Conservation (phyloP, 768 basidiomycete genomes). For the Rhizopogon sp. region DNA sequence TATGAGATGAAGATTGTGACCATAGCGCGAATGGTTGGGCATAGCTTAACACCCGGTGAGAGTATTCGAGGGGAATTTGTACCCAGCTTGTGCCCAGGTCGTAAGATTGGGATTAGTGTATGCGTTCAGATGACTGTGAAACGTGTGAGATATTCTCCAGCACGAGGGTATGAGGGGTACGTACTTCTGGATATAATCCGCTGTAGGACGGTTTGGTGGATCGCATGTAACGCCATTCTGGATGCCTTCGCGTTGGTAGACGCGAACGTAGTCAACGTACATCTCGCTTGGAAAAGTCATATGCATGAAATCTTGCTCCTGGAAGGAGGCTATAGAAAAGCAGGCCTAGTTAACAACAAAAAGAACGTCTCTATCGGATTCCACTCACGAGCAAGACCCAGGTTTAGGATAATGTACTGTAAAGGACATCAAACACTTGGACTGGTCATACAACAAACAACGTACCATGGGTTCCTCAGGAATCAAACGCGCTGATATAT, state of each 20-base stretch:
- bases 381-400: constrained; percentile 65
- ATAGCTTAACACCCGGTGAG: constrained; percentile 28
- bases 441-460: constrained; percentile 8
- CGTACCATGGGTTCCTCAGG: constrained; percentile 92
- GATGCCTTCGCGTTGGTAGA: constrained; percentile 77
- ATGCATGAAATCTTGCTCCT: constrained; percentile 63
- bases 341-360: not conserved
- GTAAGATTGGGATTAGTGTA: constrained; percentile 83
- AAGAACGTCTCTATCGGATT: not conserved
- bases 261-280: constrained; percentile 86
- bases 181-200: constrained; percentile 69
- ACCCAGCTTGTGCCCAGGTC: constrained; percentile 76
- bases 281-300: constrained; percentile 75
- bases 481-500: constrained; percentile 63
- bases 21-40: constrained; percentile 10
- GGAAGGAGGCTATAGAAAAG: constrained; percentile 52
- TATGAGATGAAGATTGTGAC: constrained; percentile 2
- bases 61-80: constrained; percentile 69
- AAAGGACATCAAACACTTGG: constrained; percentile 8
- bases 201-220: constrained; percentile 73
- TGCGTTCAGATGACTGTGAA: constrained; percentile 36
- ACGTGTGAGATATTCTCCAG: constrained; percentile 5
- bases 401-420: constrained; percentile 80
- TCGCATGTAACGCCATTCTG: constrained; percentile 72
- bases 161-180: constrained; percentile 10